A percentile compares a stretch with the other conserved stretches of the same genome.
Conservation (phyloP, 306 rosid genomes). For the Ochetophila trinervis region DNA sequence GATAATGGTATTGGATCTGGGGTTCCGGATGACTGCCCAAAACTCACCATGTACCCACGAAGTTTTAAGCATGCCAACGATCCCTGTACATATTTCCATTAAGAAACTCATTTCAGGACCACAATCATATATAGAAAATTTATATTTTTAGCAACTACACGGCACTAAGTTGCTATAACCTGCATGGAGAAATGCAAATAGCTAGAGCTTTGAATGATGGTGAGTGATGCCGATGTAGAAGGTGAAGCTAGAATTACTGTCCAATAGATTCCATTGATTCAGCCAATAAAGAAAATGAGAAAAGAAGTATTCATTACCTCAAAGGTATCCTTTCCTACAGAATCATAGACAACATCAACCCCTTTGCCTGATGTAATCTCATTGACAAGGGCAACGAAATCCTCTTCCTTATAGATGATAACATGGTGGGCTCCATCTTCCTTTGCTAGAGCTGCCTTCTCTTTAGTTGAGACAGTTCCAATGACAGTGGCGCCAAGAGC, state of each 20-base stretch:
- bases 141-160: too few species aligned
- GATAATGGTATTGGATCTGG: constrained; percentile 82
- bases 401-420: constrained; percentile 63
- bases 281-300: neutral
- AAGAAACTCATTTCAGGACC: neutral
- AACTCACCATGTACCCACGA: constrained; percentile 65
- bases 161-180: too few species aligned
- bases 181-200: too few species aligned
- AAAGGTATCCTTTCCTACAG: constrained; percentile 92
- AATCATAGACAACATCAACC: constrained; percentile 88
- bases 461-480: constrained; percentile 78
- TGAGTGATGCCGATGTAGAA: too few species aligned
- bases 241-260: too few species aligned
- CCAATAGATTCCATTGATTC: too few species aligned
- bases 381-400: constrained; percentile 69
- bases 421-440: constrained; percentile 89
- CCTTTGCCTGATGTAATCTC: constrained; percentile 81
- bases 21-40: constrained; percentile 75
- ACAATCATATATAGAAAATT: too few species aligned
- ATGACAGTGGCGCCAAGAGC: constrained; percentile 89
- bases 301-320: constrained; percentile 42
- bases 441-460: constrained; percentile 88
- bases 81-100: constrained; percentile 37
- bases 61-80: constrained; percentile 64
- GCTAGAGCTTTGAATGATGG: too few species aligned